Base-by-base conservation (phyloP, 2,329 filamentous ascomycete genomes). In the Xylariomycetidae sp. region DNA sequence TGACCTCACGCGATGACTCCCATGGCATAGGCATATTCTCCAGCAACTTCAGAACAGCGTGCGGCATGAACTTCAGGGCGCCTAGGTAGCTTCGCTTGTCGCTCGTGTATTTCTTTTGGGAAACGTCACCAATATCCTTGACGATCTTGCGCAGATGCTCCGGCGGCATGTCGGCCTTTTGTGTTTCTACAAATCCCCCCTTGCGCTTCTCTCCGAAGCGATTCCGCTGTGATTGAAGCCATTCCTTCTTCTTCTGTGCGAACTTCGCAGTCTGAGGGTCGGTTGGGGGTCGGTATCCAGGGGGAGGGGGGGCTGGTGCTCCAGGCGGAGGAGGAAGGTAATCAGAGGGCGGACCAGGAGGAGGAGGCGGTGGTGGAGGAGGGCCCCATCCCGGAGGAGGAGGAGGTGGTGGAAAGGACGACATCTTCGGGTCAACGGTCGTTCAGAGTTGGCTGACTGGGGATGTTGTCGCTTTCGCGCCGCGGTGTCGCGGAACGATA, bases 21-120 rank as follows among this genome's bases (percentile, higher is more conserved):
- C 92, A 98, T 0, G 92, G 92, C 92, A 98, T 98, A 4, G 92
- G 92, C 92, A 98, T 98, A 54, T 98, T 98, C 68, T 98, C 92
- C 36, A 98, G 64, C 16, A 98, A 74, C 69, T 98, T 98, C 66
- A 98, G 67, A 9, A 98, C 92, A 5, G 92, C 92, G 58, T 98
- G 92, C 2, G 92, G 92, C 92, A 98, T 98, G 67, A 96, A 98
- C 66, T 98, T 98, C 44, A 98, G 67, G 20, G 94, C 92, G 43
- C 94, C 94, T 30, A 98, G 74, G 61, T 98, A 98, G 64, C 89
- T 96, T 49, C 92, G 80, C 74, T 98, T 98, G 69, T 98, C 92
- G 56, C 85, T 95, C 48, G 88, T 96, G 70, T 96, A 98, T 63
- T 96, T 97, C 70, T 96, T 97, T 64, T 98, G 94, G 34, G 90